phyloP scores from a whole-genome alignment of 495 filamentous ascomycete genomes.

The Aspergillus indologenus region DNA sequence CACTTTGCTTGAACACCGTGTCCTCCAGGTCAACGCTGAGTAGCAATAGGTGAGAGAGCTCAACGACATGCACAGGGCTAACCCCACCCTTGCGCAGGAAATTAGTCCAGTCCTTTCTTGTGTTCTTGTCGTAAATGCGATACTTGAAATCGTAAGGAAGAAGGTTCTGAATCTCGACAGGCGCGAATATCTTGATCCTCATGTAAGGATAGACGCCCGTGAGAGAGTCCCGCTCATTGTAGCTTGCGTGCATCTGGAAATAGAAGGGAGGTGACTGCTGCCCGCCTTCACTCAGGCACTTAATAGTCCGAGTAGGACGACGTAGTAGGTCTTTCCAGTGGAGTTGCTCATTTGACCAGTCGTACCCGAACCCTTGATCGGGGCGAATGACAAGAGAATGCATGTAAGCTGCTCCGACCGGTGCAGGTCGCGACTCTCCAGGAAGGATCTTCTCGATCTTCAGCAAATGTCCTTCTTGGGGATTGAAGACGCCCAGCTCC shows the following conservation, averaged over 20 bases:
- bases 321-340: slow-evolving; percentile 91
- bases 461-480: slow-evolving; percentile 81
- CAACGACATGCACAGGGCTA: slow-evolving; percentile 94
- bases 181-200: slow-evolving; percentile 84
- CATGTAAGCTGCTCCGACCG: slow-evolving; percentile 86
- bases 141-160: slow-evolving; percentile 99
- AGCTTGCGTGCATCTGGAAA: slow-evolving; percentile 88
- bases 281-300: slow-evolving; percentile 78
- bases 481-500: slow-evolving; percentile 89
- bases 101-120: slow-evolving; percentile 97
- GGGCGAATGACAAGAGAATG: slow-evolving; percentile 89
- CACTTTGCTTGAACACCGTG: slow-evolving; percentile 88
- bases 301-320: slow-evolving; percentile 76
- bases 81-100: slow-evolving; percentile 94
- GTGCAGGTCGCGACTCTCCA: slow-evolving; percentile 85
- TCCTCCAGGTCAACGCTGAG: slow-evolving; percentile 96
- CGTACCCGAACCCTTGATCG: slow-evolving; percentile 94
- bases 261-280: slow-evolving; percentile 83
- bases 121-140: slow-evolving; percentile 96
- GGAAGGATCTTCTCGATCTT: slow-evolving; percentile 98
- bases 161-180: slow-evolving; percentile 90
- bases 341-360: slow-evolving; percentile 83
- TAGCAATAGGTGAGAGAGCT: slow-evolving; percentile 86
- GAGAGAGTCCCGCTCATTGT: slow-evolving; percentile 74
- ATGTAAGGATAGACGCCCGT: slow-evolving; percentile 89